Base-by-base conservation (phyloP, 495 filamentous ascomycete genomes). In the Cercophora newfieldiana region DNA sequence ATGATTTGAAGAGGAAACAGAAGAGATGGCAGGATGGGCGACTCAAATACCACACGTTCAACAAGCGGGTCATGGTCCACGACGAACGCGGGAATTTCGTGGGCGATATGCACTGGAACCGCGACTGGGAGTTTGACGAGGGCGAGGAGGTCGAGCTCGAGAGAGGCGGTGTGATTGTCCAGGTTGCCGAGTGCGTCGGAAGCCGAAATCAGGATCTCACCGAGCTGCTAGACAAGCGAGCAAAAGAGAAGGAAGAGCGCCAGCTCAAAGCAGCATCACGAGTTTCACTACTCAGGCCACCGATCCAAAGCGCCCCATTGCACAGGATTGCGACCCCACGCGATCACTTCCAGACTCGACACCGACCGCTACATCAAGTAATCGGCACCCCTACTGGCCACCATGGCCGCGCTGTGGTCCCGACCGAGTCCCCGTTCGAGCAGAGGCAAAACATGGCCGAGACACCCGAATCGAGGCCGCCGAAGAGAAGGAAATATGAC, bases 11-110 rank as follows among this genome's bases (percentile, higher is more conserved):
- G 8, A 86, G 90, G 58, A 97, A 97, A 77, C 87, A 90, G 59
- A 97, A 97, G 77, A 80, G 90, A 54, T 97, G 93, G 93, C 91
- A 94, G 69, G 94, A 97, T 89, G 94, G 94, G 49, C 87, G 88
- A 53, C 83, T 97, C 30, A 87, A 89, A 59, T 96, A 88, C 72
- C 93, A 97, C 74, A 90, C 91, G 1, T 96, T 96, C 83, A 97
- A 97, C 78, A 91, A 89, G 68, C 88, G 93, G 3, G 80, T 93
- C 47, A 96, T 97, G 93, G 90, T 95, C 22, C 94, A 94, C 70
- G 93, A 97, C 73, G 87, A 88, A 18, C 79, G 82, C 19, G 85
- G 91, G 0, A 91, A 95, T 75, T 91, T 88, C 67, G 82, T 97
- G 28, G 94, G 93, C 8, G 94, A 97, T 71, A 86, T 86, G 26